Base-by-base conservation (phyloP, 306 rosid species). In the Gillenia trifoliata region DNA sequence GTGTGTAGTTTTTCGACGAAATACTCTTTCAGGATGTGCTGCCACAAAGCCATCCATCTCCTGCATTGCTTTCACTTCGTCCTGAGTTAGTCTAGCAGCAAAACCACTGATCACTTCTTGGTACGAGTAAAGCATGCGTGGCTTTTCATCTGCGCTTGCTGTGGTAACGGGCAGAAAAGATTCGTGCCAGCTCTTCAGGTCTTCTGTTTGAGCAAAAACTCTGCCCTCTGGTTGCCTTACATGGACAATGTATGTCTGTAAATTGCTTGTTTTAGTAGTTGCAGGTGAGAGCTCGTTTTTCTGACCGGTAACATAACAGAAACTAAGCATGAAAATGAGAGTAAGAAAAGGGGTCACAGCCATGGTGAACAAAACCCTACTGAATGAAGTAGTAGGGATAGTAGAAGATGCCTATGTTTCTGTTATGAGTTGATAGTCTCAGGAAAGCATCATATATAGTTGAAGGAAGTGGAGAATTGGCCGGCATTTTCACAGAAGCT, bases 11-110 rank as follows among this genome's bases (percentile, higher is more conserved):
- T 85, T 91, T 45, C 31, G 79, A 55, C 7, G 82, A 2, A 88
- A 71, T 40, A 79, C 71, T 79, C 64, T 86, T 66, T 86, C 83
- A 0, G 85, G 88, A 52, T 57, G 80, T 57, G 90, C 94, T 1
- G 85, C 80, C 19, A 90, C 57, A 36, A 92, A 87, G 28, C 92
- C 98, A 57, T 82, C 72, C 75, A 76, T 92, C 68, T 71, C 54
- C 63, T 80, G 67, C 81, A 88, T 82, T 0, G 63, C 85, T 77
- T 71, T 81, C 36, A 80, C 81, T 68, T 90, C 87, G 59, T 88
- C 88, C 20, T 36, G 68, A 22, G 92, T 87, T 43, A 92, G 86
- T 74, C 88, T 84, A 26, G 91, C 98, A 22, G 96, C 85, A 64
- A 92, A 92, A 16, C 94, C 96, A 75, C 88, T 84, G 59, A 87